Evolutionary conservation across 2,329 filamentous ascomycete species (phyloP), one percentile per base, ranked within the genome.

Genomic region (Fusarium buharicum): DNA sequence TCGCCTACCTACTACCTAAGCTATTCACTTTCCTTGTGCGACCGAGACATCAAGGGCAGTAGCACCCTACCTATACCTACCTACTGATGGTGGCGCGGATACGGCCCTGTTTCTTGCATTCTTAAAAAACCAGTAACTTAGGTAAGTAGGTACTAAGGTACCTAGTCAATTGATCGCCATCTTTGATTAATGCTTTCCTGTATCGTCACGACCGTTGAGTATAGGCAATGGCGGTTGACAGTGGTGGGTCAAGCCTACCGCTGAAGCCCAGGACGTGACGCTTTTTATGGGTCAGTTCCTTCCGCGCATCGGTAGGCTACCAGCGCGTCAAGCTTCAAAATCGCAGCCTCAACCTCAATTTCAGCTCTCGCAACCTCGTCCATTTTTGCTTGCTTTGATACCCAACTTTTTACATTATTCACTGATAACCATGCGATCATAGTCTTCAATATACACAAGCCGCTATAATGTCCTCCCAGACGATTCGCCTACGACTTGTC

Each of bases 401-500:
- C 22, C 34, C 41, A 11, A n/a, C 37, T 24, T 34, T n/a, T 39
- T 12, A 16, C 4, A 3, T 6, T 6, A 10, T 49, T 12, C 13
- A 17, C 39, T 16, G 14, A 37, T 31, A 49, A 46, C 2, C 18
- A 72, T 72, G 70, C 59, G 34, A 57, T 48, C 4, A 33, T 70
- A 62, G 22, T 14, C 18, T 2, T 40, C 2, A 13, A 18, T 16
- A 50, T 20, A 33, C 4, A 27, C 18, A 13, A 18, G 27, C 16
- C 27, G 28, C 27, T 37, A 59, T 14, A 40, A 77, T 76, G 75
- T 64, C 73, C 30, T 61, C 69, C 36, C 69, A 71, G 50, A 70
- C 71, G 46, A 75, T 95, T 82, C 90, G 92, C 70, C 83, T 96
- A 58, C 89, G 90, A 64, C 79, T 96, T 43, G 81, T 86, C 31